Conservation (phyloP, 164 flowering plant genomes). For the Cinnamomum chago region DNA sequence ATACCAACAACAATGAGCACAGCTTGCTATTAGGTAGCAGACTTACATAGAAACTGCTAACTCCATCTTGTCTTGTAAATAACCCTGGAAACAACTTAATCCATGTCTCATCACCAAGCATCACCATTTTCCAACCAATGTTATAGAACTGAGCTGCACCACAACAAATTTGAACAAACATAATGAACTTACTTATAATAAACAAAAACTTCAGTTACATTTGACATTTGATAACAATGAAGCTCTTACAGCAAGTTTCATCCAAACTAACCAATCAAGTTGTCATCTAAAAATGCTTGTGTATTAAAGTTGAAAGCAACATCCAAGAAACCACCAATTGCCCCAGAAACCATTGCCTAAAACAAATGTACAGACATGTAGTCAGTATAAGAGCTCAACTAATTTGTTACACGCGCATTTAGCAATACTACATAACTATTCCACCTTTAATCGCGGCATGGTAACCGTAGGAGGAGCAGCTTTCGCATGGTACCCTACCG, state of each 20-base stretch:
- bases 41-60: slow-evolving; percentile 91
- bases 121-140: slow-evolving; percentile 87
- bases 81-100: slow-evolving; percentile 85
- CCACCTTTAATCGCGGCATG: slow-evolving; percentile 96
- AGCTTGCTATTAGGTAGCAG: not conserved
- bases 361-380: not conserved
- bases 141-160: slow-evolving; percentile 58
- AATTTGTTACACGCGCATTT: not conserved
- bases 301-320: slow-evolving; percentile 93
- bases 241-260: slow-evolving; percentile 2
- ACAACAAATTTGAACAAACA: not conserved
- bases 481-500: slow-evolving; percentile 84
- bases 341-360: slow-evolving; percentile 96
- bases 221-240: not conserved
- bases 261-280: slow-evolving; percentile 68
- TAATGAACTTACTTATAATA: not conserved
- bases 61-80: slow-evolving; percentile 84
- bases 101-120: slow-evolving; percentile 99
- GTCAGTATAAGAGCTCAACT: not conserved
- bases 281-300: slow-evolving; percentile 86
- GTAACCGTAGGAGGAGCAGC: slow-evolving; percentile 99
- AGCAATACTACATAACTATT: not conserved
- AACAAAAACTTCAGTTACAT: not conserved
- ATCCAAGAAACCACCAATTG: slow-evolving; percentile 85
- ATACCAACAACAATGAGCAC: not conserved